A percentile compares a stretch with the other conserved stretches of the same genome.
Conservation (phyloP, 495 filamentous ascomycete genomes). For the Penicillium coprophilum region DNA sequence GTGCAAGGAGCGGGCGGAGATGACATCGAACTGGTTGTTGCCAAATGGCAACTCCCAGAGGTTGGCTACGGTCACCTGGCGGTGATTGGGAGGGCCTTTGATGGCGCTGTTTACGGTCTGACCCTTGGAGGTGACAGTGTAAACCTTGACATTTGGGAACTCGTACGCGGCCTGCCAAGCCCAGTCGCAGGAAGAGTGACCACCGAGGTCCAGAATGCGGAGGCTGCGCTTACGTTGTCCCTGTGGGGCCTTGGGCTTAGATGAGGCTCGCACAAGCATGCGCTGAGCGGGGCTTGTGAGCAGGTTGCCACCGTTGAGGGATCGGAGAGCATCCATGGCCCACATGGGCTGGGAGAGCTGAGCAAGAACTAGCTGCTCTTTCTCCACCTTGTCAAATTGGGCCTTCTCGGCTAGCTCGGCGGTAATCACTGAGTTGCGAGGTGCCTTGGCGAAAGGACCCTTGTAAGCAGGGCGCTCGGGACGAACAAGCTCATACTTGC, state of each 20-base stretch:
- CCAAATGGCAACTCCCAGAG: conserved; percentile 83
- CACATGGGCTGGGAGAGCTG: conserved; percentile 75
- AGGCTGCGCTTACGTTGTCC: conserved; percentile 23
- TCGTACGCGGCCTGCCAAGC: conserved; percentile 88
- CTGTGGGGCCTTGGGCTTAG: conserved; percentile 4
- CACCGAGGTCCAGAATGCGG: conserved; percentile 84
- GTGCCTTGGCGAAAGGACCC: conserved; percentile 52
- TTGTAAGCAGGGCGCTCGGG: conserved; percentile 49
- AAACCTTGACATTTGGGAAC: conserved; percentile 80
- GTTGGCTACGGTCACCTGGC: conserved; percentile 68
- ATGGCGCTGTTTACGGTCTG: conserved; percentile 68
- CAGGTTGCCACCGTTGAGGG: conserved; percentile 76
- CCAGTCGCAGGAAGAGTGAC: conserved; percentile 85
- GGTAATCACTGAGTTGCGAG: conserved; percentile 50
- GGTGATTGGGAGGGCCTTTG: conserved; percentile 83
- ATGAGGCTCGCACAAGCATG: conserved; percentile 38
- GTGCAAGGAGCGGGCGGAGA: conserved; percentile 88
- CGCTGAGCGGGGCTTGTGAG: conserved; percentile 72
- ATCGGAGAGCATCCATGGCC: conserved; percentile 75
- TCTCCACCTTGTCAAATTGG: conserved; percentile 58
- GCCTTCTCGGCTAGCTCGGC: conserved; percentile 46
- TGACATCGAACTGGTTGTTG: conserved; percentile 84
- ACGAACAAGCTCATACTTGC: conserved; percentile 65
- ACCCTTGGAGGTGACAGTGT: conserved; percentile 75
- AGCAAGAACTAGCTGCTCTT: conserved; percentile 72